Evolutionary conservation across 2,329 filamentous ascomycete species (phyloP).

Genomic region (Fusarium goolgardi): DNA sequence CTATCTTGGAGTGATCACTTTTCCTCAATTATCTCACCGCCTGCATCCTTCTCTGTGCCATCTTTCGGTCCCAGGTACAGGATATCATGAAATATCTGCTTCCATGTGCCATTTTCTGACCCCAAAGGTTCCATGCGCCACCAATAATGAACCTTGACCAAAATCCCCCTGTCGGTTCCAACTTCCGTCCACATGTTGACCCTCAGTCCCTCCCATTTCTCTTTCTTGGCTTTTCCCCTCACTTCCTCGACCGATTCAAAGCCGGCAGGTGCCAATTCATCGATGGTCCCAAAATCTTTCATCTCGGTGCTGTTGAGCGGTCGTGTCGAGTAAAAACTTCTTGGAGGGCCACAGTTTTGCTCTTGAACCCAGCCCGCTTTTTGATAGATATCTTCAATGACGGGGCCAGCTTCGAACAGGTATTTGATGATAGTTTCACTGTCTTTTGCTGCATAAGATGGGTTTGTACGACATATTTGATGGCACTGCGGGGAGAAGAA

Average conservation of each 20-base stretch:
- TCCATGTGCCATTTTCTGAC: neutral
- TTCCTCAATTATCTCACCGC: neutral
- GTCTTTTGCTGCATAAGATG: slow-evolving; percentile 1
- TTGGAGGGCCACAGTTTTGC: fast-evolving
- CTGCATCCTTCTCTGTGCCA: slow-evolving; percentile 3
- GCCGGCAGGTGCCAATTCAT: neutral
- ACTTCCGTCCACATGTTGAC: slow-evolving; percentile 26
- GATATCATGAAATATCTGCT: slow-evolving; percentile 19
- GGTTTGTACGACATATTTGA: slow-evolving; percentile 19
- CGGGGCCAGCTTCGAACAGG: neutral
- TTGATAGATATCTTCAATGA: neutral
- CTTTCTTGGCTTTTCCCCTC: fast-evolving
- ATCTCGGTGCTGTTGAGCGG: neutral
- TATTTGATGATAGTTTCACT: slow-evolving; percentile 1
- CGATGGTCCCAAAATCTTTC: neutral
- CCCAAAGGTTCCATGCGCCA: slow-evolving; percentile 2
- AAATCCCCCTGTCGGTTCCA: neutral
- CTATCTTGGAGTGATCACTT: neutral
- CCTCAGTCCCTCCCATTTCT: slow-evolving; percentile 8
- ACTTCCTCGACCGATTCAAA: neutral
- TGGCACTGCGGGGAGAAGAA: slow-evolving; percentile 13
- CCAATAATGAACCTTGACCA: slow-evolving; percentile 25
- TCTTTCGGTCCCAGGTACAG: slow-evolving; percentile 1
- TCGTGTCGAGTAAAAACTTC: slow-evolving; percentile 1
- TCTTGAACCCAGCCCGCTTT: neutral